These are phyloP conservation scores for Talaromyces sp. DNA, from an alignment of 2,329 filamentous ascomycete genomes.

Conservation along the genomic window DNA sequence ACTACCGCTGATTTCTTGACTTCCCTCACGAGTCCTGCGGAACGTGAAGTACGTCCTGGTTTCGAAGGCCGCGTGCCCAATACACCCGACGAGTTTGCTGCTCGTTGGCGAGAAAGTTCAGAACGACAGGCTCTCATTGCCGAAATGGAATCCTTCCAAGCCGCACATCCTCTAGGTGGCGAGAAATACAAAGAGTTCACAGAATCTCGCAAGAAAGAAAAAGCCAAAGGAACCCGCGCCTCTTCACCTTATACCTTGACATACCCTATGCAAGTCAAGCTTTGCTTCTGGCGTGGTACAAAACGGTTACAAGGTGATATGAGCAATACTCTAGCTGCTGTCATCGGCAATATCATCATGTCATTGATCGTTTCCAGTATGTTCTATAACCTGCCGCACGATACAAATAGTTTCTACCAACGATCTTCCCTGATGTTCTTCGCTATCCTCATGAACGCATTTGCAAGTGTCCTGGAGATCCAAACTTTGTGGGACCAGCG, in stretches of 20 bases:
- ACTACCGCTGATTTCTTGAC: conserved; percentile 71
- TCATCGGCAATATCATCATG: conserved; percentile 68
- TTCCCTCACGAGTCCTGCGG: conserved; percentile 62
- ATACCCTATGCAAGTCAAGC: conserved; percentile 67
- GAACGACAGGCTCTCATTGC: conserved; percentile 43
- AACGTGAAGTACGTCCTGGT: conserved; percentile 56
- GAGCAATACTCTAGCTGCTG: conserved; percentile 64
- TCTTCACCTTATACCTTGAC: conserved; percentile 82
- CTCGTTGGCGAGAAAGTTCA: conserved; percentile 53
- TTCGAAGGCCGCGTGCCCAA: conserved; percentile 63
- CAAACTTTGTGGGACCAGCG: conserved; percentile 83
- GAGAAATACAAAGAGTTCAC: conserved; percentile 40
- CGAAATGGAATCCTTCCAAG: conserved; percentile 45
- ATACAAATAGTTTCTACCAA: conserved; percentile 71
- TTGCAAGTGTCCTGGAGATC: conserved; percentile 77
- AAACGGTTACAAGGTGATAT: conserved; percentile 73
- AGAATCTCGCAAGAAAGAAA: conserved; percentile 42
- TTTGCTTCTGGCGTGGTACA: conserved; percentile 80
- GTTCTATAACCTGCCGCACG: conserved; percentile 69
- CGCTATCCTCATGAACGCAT: conserved; percentile 81
- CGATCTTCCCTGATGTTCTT: conserved; percentile 83
- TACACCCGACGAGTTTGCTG: conserved; percentile 66
- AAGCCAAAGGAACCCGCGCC: conserved; percentile 50
- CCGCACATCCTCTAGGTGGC: conserved; percentile 40
- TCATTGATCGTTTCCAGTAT: conserved; percentile 74